phyloP scores from a whole-genome alignment of 1,284 basidiomycete genomes.

The Sanguinoderma infundibulare region DNA sequence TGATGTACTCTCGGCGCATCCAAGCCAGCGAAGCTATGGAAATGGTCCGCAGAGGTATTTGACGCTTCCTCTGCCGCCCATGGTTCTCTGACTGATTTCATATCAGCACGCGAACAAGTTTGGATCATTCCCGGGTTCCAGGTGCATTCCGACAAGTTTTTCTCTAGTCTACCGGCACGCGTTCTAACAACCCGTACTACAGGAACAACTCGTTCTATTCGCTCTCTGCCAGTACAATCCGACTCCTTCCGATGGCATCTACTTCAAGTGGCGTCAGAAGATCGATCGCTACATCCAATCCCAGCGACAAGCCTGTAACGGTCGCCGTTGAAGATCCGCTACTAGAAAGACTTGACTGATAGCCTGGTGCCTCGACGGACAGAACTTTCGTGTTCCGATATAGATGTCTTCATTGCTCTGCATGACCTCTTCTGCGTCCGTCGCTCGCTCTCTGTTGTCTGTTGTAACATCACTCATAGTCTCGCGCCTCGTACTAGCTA shows the following conservation, averaged over 20 bases:
- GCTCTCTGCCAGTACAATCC: constrained; percentile 76
- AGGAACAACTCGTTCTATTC: constrained; percentile 78
- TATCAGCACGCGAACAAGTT: constrained; percentile 72
- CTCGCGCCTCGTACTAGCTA: background rate
- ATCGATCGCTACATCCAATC: constrained; percentile 34
- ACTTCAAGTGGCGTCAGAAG: constrained; percentile 62
- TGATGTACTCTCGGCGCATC: constrained; percentile 74
- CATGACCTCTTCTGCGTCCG: constrained; percentile 1
- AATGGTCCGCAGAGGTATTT: constrained; percentile 61
- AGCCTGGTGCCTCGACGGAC: background rate
- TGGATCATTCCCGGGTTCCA: constrained; percentile 77
- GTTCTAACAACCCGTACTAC: constrained; percentile 19
- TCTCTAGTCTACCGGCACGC: background rate
- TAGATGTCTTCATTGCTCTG: constrained; percentile 12
- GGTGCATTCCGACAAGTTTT: constrained; percentile 20
- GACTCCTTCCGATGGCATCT: constrained; percentile 64
- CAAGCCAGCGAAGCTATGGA: constrained; percentile 64
- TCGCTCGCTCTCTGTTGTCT: constrained; percentile 19
- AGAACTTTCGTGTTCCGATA: background rate
- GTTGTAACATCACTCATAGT: constrained; percentile 21
- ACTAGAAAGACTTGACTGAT: background rate
- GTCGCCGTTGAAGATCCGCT: constrained; percentile 8
- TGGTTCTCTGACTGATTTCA: constrained; percentile 6
- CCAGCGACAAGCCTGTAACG: constrained; percentile 16
- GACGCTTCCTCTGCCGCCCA: background rate